Conservation (phyloP, 805 yeast genomes). For the Metschnikowia santaceciliae region DNA sequence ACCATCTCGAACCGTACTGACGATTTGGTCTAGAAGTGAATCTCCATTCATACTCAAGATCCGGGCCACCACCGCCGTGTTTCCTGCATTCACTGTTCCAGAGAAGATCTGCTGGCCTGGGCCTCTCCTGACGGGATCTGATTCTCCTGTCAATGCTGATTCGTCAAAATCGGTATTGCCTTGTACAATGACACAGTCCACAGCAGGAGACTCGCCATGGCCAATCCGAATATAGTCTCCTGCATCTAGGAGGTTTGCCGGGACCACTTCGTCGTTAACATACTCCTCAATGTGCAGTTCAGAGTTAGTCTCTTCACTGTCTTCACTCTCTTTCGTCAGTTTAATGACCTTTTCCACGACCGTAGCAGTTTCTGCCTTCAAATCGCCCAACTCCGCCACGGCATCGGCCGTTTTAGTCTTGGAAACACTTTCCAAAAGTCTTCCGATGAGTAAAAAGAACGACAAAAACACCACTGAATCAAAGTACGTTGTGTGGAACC, state of each 20-base stretch:
- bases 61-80: constrained; percentile 49
- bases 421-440: constrained; percentile 62
- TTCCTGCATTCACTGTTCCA: constrained; percentile 67
- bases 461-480: constrained; percentile 77
- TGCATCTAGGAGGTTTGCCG: constrained; percentile 45
- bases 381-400: constrained; percentile 46
- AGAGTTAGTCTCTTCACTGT: no score
- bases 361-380: constrained; percentile 50
- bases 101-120: constrained; percentile 68
- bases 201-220: constrained; percentile 59
- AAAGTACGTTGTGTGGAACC: constrained; percentile 62
- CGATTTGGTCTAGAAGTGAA: constrained; percentile 67
- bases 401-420: constrained; percentile 67
- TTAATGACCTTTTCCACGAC: constrained; percentile 20
- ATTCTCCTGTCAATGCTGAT: constrained; percentile 61
- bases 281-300: constrained; percentile 7
- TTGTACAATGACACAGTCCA: constrained; percentile 49
- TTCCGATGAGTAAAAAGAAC: constrained; percentile 66
- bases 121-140: constrained; percentile 51
- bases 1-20: constrained; percentile 67
- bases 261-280: constrained; percentile 30
- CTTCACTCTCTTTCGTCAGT: no score
- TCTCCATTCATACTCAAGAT: constrained; percentile 57
- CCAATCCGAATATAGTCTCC: constrained; percentile 48
- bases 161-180: constrained; percentile 54